These are phyloP conservation scores for Mycena olivaceomarginata DNA, from an alignment of 768 basidiomycete genomes.

Conservation along the genomic window DNA sequence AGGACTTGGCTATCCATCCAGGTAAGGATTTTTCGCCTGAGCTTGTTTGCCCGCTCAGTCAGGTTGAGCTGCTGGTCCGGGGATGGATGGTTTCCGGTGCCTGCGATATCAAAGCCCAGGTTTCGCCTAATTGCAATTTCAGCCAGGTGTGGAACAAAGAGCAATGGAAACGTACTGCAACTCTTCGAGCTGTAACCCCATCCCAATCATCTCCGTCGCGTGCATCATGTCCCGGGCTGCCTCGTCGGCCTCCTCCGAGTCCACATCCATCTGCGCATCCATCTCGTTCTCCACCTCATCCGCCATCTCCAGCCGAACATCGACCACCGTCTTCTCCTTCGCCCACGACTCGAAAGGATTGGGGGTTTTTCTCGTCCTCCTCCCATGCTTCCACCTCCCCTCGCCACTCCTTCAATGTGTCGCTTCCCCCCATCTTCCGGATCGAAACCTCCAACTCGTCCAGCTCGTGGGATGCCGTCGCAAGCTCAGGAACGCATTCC, in stretches of 20 bases:
- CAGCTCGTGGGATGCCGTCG: background rate
- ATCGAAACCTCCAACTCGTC: slow-evolving; percentile 26
- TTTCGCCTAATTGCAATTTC: background rate
- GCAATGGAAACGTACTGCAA: slow-evolving; percentile 33
- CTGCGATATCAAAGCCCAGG: slow-evolving; percentile 12
- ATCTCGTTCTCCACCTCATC: slow-evolving; percentile 39
- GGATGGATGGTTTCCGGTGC: slow-evolving; percentile 17
- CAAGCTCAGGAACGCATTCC: slow-evolving; percentile 19
- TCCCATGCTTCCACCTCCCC: slow-evolving; percentile 19
- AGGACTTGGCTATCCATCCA: slow-evolving; percentile 31
- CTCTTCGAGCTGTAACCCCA: slow-evolving; percentile 44
- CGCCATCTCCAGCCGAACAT: slow-evolving; percentile 44
- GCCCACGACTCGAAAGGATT: slow-evolving; percentile 37
- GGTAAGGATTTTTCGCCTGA: slow-evolving; percentile 22
- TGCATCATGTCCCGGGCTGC: slow-evolving; percentile 23
- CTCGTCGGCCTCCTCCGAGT: background rate
- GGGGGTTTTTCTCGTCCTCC: background rate
- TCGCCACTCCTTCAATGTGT: background rate
- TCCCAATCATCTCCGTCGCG: slow-evolving; percentile 33
- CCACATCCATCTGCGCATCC: slow-evolving; percentile 3
- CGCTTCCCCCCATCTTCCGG: background rate
- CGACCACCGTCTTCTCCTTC: slow-evolving; percentile 25
- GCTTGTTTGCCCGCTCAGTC: slow-evolving; percentile 29
- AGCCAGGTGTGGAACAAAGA: background rate
- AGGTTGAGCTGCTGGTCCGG: slow-evolving; percentile 7